A percentile compares a stretch with the other conserved stretches of the same genome.
Evolutionary conservation across 2,329 filamentous ascomycete species (phyloP).

Genomic region (Exophiala xenobiotica): DNA sequence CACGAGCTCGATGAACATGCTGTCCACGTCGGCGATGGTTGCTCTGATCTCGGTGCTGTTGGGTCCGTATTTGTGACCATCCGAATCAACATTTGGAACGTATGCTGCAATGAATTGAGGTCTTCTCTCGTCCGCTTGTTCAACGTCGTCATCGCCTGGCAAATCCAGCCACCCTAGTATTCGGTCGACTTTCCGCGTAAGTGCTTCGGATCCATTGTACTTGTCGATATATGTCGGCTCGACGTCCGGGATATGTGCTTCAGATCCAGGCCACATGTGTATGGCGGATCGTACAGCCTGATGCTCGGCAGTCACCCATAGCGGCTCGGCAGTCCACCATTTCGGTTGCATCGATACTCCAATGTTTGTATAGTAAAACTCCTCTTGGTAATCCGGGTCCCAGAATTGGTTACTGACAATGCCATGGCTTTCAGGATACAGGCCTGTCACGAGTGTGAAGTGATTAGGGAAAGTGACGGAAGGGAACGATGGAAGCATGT

Average conservation of each 20-base stretch:
- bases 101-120: slow-evolving; percentile 94
- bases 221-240: slow-evolving; percentile 80
- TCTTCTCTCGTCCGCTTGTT: slow-evolving; percentile 55
- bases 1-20: slow-evolving; percentile 76
- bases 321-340: slow-evolving; percentile 93
- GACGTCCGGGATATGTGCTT: slow-evolving; percentile 74
- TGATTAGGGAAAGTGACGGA: slow-evolving; percentile 97
- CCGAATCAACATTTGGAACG: slow-evolving; percentile 84
- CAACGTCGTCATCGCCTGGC: slow-evolving; percentile 65
- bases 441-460: slow-evolving; percentile 85
- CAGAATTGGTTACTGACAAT: slow-evolving; percentile 94
- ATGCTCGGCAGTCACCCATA: slow-evolving; percentile 90
- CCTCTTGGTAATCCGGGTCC: slow-evolving; percentile 72
- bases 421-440: slow-evolving; percentile 90
- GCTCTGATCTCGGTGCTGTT: slow-evolving; percentile 87
- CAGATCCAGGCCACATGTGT: slow-evolving; percentile 98
- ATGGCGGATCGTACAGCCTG: slow-evolving; percentile 76
- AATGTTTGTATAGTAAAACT: slow-evolving; percentile 69
- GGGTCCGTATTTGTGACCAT: slow-evolving; percentile 85
- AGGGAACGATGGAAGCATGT: slow-evolving; percentile 93
- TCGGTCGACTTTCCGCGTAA: slow-evolving; percentile 73
- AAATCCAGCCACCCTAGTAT: slow-evolving; percentile 82
- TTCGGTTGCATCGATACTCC: slow-evolving; percentile 72
- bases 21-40: slow-evolving; percentile 77
- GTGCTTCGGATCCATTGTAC: slow-evolving; percentile 73